phyloP scores from a whole-genome alignment of 495 filamentous ascomycete species.

The Lasiosphaeria miniovina region DNA sequence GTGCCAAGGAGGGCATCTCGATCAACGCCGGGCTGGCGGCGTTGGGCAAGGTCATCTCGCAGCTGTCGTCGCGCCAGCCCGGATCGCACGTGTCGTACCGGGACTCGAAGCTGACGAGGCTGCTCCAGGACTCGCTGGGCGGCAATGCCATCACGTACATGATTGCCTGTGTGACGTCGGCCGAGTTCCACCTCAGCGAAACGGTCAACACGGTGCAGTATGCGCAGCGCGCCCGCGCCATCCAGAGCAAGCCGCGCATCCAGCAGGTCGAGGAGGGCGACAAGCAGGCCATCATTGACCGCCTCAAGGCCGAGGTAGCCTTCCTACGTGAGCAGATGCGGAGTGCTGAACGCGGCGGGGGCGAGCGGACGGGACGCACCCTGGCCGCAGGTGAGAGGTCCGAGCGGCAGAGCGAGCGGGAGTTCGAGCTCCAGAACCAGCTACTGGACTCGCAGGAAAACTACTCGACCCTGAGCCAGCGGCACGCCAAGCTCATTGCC shows the following conservation, averaged over 20 bases:
- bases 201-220: constrained; percentile 97
- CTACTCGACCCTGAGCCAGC: constrained; percentile 83
- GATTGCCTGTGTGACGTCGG: constrained; percentile 97
- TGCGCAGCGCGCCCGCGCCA: constrained; percentile 90
- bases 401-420: constrained; percentile 80
- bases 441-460: constrained; percentile 91
- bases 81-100: constrained; percentile 96
- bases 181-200: constrained; percentile 96
- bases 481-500: constrained; percentile 92
- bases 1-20: constrained; percentile 94
- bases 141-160: constrained; percentile 99
- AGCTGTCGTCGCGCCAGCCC: constrained; percentile 83
- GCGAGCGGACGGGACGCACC: constrained; percentile 49
- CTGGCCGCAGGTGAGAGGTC: constrained; percentile 62
- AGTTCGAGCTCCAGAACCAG: constrained; percentile 90
- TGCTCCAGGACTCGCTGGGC: constrained; percentile 96
- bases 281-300: constrained; percentile 91
- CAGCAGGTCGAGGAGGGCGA: constrained; percentile 93
- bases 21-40: constrained; percentile 97
- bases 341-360: constrained; percentile 57
- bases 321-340: constrained; percentile 94
- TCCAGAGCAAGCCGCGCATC: constrained; percentile 95
- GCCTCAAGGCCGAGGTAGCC: constrained; percentile 87
- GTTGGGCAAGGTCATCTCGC: constrained; percentile 96
- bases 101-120: constrained; percentile 90